Evolutionary conservation across 1,139 yeast species (phyloP), one percentile per base, ranked within the genome.

Genomic region (Citeromyces hawaiiensis): DNA sequence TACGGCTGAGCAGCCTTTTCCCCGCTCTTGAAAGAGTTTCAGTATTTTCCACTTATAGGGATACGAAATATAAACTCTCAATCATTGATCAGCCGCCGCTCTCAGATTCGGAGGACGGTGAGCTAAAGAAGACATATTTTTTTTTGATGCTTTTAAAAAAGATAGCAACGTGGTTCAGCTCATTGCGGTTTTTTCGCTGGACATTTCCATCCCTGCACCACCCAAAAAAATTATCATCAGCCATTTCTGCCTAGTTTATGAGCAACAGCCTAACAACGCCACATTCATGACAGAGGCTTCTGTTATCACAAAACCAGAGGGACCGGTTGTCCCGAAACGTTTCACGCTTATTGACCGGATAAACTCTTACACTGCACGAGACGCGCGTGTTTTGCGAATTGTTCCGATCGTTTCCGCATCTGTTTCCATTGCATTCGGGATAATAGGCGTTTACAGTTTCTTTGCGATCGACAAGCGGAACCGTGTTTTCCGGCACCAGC

Each of bases 401-500:
- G 49, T 75, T 15, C 77, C 86, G 1, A 68, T 80, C 4, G 56
- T 75, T 0, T 63, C 86, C 0, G 70, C 85, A 1, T 60, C 74
- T 16, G 55, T 70, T 1, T 78, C 88, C 8, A 68, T 82, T 2
- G 53, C 70, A 9, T 64, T 72, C 17, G 78, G 83, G 17, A 45
- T 75, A 8, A 46, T 62, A 1, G 76, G 79, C 4, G 59, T 80
- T 43, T 76, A 76, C 52, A 57, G 68, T 47, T 64, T 75, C 46
- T 58, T 66, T 7, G 74, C 78, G 43, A 77, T 80, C 33, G 86
- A 79, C 51, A 81, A 76, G 2, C 60, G 72, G 45, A 61, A 76
- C 42, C 53, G 70, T 36, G 76, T 77, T 33, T 83, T 81, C 53
- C 66, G 94, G 36, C 94, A 85, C 56, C 77, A 74, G 45, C 66